phyloP scores from a whole-genome alignment of 108 stramenopile species.

The Schizochytrium sp. region DNA sequence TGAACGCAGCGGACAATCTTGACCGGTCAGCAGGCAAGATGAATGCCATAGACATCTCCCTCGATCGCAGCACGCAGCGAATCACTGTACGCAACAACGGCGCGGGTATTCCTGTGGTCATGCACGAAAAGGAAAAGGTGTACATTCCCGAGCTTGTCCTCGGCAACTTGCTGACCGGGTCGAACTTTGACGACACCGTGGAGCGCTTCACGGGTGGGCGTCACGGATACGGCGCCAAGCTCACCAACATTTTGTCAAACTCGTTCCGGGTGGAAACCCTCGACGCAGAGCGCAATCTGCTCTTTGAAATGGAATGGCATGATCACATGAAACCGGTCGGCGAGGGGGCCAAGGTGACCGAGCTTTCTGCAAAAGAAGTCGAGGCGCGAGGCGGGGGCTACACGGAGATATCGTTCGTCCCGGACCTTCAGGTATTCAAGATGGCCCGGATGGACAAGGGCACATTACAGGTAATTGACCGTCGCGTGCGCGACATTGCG shows the following conservation, averaged over 20 bases:
- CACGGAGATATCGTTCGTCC: constrained; percentile 65
- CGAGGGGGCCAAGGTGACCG: constrained; percentile 7
- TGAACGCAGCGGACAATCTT: constrained; percentile 84
- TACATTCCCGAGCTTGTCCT: constrained; percentile 33
- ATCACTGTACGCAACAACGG: constrained; percentile 70
- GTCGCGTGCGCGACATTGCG: constrained; percentile 72
- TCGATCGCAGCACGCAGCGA: constrained; percentile 20
- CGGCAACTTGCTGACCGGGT: constrained; percentile 35
- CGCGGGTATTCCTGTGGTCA: constrained; percentile 31
- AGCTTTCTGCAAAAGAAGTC: neutral
- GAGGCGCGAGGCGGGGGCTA: constrained; percentile 39
- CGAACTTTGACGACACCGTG: constrained; percentile 24
- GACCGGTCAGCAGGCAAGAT: constrained; percentile 59
- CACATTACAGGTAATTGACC: constrained; percentile 67
- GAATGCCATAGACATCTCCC: constrained; percentile 58
- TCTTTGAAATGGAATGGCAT: constrained; percentile 59
- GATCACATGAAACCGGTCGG: constrained; percentile 62
- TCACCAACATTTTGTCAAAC: constrained; percentile 75
- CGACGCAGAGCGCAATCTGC: constrained; percentile 44
- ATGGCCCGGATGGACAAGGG: constrained; percentile 38
- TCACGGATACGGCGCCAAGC: constrained; percentile 79
- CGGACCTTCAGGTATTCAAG: constrained; percentile 49
- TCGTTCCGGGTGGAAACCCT: constrained; percentile 61
- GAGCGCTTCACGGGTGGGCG: constrained; percentile 65
- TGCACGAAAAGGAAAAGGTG: constrained; percentile 20